Conservation (phyloP, 2,329 filamentous ascomycete species). For the Graphiopsis chlorocephala region DNA sequence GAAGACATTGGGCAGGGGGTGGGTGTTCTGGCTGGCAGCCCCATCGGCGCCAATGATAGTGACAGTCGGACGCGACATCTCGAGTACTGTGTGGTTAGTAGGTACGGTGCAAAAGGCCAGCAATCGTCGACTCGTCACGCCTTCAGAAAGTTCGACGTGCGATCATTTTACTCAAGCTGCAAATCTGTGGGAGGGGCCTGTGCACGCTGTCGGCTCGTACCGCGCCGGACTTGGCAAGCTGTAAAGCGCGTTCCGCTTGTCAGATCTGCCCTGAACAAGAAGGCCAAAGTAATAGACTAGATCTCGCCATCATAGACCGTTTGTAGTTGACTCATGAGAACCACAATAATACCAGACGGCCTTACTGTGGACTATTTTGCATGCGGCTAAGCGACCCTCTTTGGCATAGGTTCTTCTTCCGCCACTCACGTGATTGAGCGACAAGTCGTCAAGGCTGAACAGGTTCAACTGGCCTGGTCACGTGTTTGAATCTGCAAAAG, state of each 20-base stretch:
- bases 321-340: background rate
- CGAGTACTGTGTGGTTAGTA: conserved; percentile 13
- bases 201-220: conserved; percentile 1
- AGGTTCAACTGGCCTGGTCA: background rate
- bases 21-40: conserved; percentile 81
- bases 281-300: background rate
- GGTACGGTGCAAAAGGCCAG: conserved; percentile 9
- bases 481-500: background rate
- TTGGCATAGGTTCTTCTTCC: background rate
- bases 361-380: background rate
- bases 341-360: background rate
- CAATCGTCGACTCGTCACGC: conserved; percentile 12
- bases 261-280: background rate
- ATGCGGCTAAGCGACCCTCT: background rate
- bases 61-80: conserved; percentile 74
- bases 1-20: conserved; percentile 96
- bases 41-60: conserved; percentile 96
- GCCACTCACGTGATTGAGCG: background rate
- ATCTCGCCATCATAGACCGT: background rate
- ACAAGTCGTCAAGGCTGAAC: background rate
- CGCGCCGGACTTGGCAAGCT: conserved; percentile 7
- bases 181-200: conserved; percentile 9
- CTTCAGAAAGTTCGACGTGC: conserved; percentile 9
- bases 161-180: conserved; percentile 2
- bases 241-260: background rate